Base-by-base conservation (phyloP, 495 filamentous ascomycete species). In the Aspergillus indologenus region DNA sequence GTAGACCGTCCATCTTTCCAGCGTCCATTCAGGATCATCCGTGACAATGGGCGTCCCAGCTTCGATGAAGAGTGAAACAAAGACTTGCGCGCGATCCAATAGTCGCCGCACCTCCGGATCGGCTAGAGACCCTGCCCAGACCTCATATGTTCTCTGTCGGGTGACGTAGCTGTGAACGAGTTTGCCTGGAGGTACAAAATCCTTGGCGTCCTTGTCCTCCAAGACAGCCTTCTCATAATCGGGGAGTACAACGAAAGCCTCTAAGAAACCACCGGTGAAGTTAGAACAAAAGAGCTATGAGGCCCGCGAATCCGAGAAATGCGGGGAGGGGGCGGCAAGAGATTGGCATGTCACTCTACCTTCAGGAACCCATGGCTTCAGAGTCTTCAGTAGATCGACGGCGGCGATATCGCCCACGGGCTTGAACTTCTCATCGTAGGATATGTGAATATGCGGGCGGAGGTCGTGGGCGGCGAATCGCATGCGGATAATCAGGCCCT, bases 61-160 rank as follows among this genome's bases (percentile, higher is more conserved):
- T 72, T 99, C 94, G 60, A 99, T 96, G 71, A 88, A 96, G 54
- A 97, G 78, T 8, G 88, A 86, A n/a, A 91, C 82, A 22, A 92
- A 77, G 42, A 96, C 83, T 70, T 96, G 90, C 49, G 92, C 84
- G 48, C 91, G 90, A 65, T 83, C 84, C 57, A 94, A 65, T 29
- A 96, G 68, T 61, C 83, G 76, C 59, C 78, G 79, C 29, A 92
- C 82, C 17, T 75, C 77, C 0, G 81, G 73, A 63, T 88, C 78
- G 8, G 72, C 72, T 40, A 89, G 73, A 42, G 76, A 81, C 5
- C 81, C 79, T 45, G 77, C 76, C 84, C 85, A 88, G 21, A 89
- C 79, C 67, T 87, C 83, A 65, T 84, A 88, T 5, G 71, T 68
- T 24, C 78, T 72, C 6, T 76, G 78, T 24, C 77, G 68, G 19